Evolutionary conservation across 345 rosid genomes (phyloP), one percentile per base, ranked within the genome.

Genomic region (Bretschneidera sinensis): DNA sequence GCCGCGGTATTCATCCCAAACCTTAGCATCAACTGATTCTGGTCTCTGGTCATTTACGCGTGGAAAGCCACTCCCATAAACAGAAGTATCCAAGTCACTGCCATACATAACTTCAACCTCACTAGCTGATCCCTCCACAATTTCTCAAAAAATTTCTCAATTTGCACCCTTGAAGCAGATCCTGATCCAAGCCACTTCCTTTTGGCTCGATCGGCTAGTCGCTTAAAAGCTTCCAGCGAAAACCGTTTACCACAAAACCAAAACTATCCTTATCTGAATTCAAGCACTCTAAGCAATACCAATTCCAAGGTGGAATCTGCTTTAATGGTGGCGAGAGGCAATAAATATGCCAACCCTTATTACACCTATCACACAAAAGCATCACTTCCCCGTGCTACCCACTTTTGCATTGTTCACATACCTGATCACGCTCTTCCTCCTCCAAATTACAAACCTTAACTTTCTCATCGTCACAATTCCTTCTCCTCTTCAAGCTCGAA

Each of bases 331-430:
- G 98, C 3, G 97, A 87, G 35, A 92, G 86, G 76, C 97, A 92
- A 71, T 92, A 84, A n/a, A 83, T 82, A 64, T 92, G 98, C 96
- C 98, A 89, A 21, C 98, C 98, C 72, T 87, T 92, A 64, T 92
- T 84, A 75, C 98, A 92, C 60, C 97, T 81, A 70, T 92, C 98
- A 19, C 98, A 92, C 60, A 92, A 78, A 59, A 92, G 91, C 98
- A 92, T 92, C 71, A 87, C 87, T 62, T 92, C 94, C 45, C 85
- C 98, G 57, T 92, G 98, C 74, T 84, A 77, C 13, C 85, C 98
- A 69, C 96, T 92, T 59, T 66, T 69, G 60, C 98, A 92, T 61
- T 87, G 98, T 67, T 81, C 83, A 70, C 98, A 92, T 22, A 85
- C 83, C 77, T 92, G 96, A 80, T 89, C 94, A 67, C 55, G 50